A percentile compares a stretch with the other conserved stretches of the same genome.
These are phyloP conservation scores for Amborella trichopoda DNA, from an alignment of 164 flowering plant species.

Conservation along the genomic window DNA sequence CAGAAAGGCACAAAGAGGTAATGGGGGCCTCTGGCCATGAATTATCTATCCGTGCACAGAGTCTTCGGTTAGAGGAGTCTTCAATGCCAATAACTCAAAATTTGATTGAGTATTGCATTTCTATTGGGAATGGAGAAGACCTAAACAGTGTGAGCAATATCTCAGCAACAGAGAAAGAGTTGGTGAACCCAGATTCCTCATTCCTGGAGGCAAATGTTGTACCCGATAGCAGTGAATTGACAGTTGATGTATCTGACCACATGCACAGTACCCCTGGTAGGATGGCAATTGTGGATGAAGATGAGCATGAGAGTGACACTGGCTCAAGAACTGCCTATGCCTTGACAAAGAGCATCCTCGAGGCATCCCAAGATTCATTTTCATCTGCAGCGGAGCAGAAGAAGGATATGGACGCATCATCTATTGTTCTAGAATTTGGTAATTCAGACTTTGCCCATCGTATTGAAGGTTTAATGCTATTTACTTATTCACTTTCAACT, in stretches of 20 bases:
- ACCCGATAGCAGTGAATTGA: slow-evolving; percentile 9
- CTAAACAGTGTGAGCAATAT: slow-evolving; percentile 11
- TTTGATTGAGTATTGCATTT: slow-evolving; percentile 16
- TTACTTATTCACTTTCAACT: neutral
- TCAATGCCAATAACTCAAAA: slow-evolving; percentile 16
- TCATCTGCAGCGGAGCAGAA: slow-evolving; percentile 13
- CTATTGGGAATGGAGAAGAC: slow-evolving; percentile 24
- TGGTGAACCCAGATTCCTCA: slow-evolving; percentile 13
- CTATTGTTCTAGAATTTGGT: slow-evolving; percentile 21
- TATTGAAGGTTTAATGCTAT: slow-evolving; percentile 30
- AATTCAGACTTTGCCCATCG: slow-evolving; percentile 17
- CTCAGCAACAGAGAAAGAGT: slow-evolving; percentile 17
- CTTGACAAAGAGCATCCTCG: too few relatives aligned
- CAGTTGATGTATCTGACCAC: slow-evolving; percentile 18
- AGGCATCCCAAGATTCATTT: slow-evolving; percentile 17
- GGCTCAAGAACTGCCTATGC: slow-evolving; percentile 18
- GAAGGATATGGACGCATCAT: slow-evolving; percentile 9
- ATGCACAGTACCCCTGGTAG: slow-evolving; percentile 15
- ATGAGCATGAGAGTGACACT: slow-evolving; percentile 14
- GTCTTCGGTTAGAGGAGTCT: slow-evolving; percentile 14
- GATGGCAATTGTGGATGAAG: slow-evolving; percentile 34
- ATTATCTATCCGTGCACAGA: slow-evolving; percentile 13
- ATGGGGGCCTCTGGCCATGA: slow-evolving; percentile 25
- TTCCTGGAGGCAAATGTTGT: slow-evolving; percentile 15
- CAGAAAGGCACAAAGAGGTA: slow-evolving; percentile 12